Evolutionary conservation across 1,284 basidiomycete species (phyloP).

Genomic region (Exobasidium cylindrosporum): DNA sequence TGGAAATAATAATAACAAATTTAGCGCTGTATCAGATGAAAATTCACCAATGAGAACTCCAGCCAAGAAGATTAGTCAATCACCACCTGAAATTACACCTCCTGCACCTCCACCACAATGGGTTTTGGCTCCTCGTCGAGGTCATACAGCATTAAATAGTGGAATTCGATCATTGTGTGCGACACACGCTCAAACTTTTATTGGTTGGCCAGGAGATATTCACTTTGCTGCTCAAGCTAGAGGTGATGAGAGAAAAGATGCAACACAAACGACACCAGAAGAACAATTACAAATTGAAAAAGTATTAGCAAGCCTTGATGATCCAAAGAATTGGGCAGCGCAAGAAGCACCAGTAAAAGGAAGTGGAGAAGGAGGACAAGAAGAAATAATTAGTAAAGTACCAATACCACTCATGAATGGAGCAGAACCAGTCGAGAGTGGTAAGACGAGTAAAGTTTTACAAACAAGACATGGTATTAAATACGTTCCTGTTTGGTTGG

Average conservation of each 20-base stretch:
- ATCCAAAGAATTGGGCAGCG: slow-evolving; percentile 38
- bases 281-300: slow-evolving; percentile 48
- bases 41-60: slow-evolving; percentile 20
- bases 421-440: slow-evolving; percentile 45
- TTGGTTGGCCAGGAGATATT: slow-evolving; percentile 92
- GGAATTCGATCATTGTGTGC: slow-evolving; percentile 80
- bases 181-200: slow-evolving; percentile 82
- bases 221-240: slow-evolving; percentile 52
- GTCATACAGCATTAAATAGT: slow-evolving; percentile 91
- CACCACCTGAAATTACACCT: background rate
- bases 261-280: slow-evolving; percentile 36
- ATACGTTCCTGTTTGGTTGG: slow-evolving; percentile 88
- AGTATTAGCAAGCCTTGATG: slow-evolving; percentile 46
- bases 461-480: slow-evolving; percentile 52
- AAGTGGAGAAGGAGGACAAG: slow-evolving; percentile 25
- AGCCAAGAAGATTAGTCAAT: background rate
- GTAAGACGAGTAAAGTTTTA: background rate
- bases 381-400: slow-evolving; percentile 25
- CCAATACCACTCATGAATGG: slow-evolving; percentile 46
- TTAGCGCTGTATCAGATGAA: slow-evolving; percentile 17
- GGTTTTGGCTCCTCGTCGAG: slow-evolving; percentile 76
- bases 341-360: slow-evolving; percentile 37
- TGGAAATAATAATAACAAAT: background rate
- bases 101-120: slow-evolving; percentile 59
- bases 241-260: slow-evolving; percentile 41